phyloP scores from a whole-genome alignment of 163 green algal genomes.

The Coccomyxa subellipsoidea region DNA sequence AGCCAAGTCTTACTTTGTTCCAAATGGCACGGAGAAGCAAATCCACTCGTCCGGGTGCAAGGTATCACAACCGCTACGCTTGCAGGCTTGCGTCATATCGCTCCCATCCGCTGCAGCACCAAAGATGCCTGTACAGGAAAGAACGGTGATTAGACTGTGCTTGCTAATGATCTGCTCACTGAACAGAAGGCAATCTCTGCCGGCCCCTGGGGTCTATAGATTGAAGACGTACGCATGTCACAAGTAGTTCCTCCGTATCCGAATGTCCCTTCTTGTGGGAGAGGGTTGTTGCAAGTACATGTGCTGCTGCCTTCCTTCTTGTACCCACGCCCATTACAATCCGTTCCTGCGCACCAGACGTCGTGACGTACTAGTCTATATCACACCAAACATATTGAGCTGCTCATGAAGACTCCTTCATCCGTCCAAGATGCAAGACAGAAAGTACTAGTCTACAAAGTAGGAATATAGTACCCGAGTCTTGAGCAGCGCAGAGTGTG shows the following conservation, averaged over 20 bases:
- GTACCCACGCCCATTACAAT: slow-evolving; percentile 20
- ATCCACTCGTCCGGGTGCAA: slow-evolving; percentile 35
- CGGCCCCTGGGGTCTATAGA: too few relatives aligned
- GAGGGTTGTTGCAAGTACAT: slow-evolving; percentile 34
- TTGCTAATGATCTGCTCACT: too few relatives aligned
- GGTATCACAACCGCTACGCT: slow-evolving; percentile 26
- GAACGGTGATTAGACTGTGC: background rate
- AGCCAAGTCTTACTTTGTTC: background rate
- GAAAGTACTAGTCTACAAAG: too few relatives aligned
- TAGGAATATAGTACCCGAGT: background rate
- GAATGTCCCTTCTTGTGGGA: slow-evolving; percentile 13
- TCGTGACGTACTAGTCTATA: too few relatives aligned
- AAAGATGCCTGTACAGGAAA: slow-evolving; percentile 28
- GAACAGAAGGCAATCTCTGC: too few relatives aligned
- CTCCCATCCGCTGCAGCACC: slow-evolving; percentile 15
- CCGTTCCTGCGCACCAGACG: background rate
- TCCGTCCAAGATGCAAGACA: too few relatives aligned
- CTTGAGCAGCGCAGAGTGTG: background rate
- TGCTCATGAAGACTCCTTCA: background rate
- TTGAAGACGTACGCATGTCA: slow-evolving; percentile 17
- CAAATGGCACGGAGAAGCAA: slow-evolving; percentile 33
- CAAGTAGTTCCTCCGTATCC: slow-evolving; percentile 34
- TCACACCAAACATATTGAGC: background rate
- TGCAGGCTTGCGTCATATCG: slow-evolving; percentile 36
- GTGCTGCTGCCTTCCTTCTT: background rate